Evolutionary conservation across 495 filamentous ascomycete species (phyloP).

Genomic region (Astrothelium subdiscretum): DNA sequence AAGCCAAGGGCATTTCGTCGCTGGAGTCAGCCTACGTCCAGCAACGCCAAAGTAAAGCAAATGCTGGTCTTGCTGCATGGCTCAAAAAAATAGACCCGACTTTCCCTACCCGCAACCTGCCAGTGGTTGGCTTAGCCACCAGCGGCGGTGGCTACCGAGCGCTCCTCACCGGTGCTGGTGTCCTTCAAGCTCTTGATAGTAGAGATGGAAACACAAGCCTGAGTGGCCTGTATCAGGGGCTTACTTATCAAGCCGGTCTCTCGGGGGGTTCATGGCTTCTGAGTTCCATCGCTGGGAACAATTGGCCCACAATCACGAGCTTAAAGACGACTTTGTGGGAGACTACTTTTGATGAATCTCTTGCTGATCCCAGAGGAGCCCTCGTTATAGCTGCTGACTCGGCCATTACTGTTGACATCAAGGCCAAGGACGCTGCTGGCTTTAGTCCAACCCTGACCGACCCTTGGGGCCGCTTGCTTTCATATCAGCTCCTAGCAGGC

Average conservation of each 20-base stretch:
- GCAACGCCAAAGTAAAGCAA: slow-evolving; percentile 25
- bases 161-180: slow-evolving; percentile 35
- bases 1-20: slow-evolving; percentile 19
- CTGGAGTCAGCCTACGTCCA: slow-evolving; percentile 25
- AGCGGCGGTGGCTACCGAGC: slow-evolving; percentile 38
- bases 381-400: slow-evolving; percentile 17
- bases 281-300: slow-evolving; percentile 31
- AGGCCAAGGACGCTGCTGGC: slow-evolving; percentile 29
- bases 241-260: slow-evolving; percentile 36
- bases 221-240: slow-evolving; percentile 33
- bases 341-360: slow-evolving; percentile 25
- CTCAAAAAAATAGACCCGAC: slow-evolving; percentile 24
- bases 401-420: slow-evolving; percentile 23
- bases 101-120: slow-evolving; percentile 23
- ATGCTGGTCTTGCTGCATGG: slow-evolving; percentile 26
- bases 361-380: slow-evolving; percentile 20
- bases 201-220: slow-evolving; percentile 29
- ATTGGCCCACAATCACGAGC: slow-evolving; percentile 33
- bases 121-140: slow-evolving; percentile 28
- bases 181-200: slow-evolving; percentile 33
- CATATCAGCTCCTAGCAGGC: slow-evolving; percentile 30
- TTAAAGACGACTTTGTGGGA: slow-evolving; percentile 31
- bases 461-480: slow-evolving; percentile 32
- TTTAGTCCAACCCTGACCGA: slow-evolving; percentile 34
- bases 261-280: slow-evolving; percentile 39